These are phyloP conservation scores for Mycena haematopus DNA, from an alignment of 768 basidiomycete genomes.

Conservation along the genomic window DNA sequence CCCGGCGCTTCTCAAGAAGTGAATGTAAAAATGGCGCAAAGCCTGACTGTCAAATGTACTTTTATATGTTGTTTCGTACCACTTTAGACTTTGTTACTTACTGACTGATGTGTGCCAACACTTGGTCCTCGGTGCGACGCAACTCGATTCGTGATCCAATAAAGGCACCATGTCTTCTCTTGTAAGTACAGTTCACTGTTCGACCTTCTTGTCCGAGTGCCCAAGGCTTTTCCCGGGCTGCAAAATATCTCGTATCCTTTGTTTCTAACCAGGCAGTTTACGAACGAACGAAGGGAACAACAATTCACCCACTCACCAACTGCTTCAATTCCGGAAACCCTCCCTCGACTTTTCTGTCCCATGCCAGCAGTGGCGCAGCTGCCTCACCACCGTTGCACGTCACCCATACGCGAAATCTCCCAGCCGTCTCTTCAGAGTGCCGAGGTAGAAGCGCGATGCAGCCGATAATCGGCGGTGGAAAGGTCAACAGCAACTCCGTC, in stretches of 20 bases:
- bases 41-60: slow-evolving; percentile 21
- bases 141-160: too few species aligned
- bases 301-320: slow-evolving; percentile 58
- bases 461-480: slow-evolving; percentile 77
- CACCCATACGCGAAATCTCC: slow-evolving; percentile 92
- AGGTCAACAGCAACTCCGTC: slow-evolving; percentile 90
- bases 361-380: slow-evolving; percentile 57
- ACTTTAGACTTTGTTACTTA: too few species aligned
- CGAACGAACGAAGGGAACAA: neutral
- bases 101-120: too few species aligned
- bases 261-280: slow-evolving; percentile 63
- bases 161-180: too few species aligned
- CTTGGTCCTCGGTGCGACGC: too few species aligned
- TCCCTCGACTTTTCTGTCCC: slow-evolving; percentile 92
- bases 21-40: slow-evolving; percentile 42
- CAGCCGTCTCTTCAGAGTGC: slow-evolving; percentile 82
- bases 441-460: slow-evolving; percentile 77
- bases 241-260: slow-evolving; percentile 81
- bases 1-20: slow-evolving; percentile 78
- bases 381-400: slow-evolving; percentile 39
- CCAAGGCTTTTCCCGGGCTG: slow-evolving; percentile 85
- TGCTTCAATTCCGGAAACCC: slow-evolving; percentile 92
- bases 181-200: neutral
- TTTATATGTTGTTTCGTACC: too few species aligned
- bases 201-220: slow-evolving; percentile 76